A percentile compares a stretch with the other conserved stretches of the same genome.
Evolutionary conservation across 371 early-diverging fungal genomes (phyloP).

Genomic region (Mucor racemosus): DNA sequence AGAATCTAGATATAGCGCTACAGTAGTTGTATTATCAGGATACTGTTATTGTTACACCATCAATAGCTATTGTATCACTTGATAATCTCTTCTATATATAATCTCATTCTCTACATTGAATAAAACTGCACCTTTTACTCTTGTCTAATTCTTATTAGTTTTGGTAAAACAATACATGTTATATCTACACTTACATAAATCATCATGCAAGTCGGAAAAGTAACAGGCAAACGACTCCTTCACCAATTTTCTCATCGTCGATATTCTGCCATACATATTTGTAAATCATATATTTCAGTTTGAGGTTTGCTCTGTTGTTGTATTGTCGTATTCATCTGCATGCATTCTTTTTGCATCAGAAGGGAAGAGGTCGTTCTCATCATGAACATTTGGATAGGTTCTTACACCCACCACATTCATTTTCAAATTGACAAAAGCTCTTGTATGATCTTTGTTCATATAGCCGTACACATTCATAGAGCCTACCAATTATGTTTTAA

Average conservation of each 20-base stretch:
- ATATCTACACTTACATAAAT: neutral
- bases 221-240: neutral
- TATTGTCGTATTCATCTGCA: neutral
- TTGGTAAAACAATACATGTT: too few relatives aligned
- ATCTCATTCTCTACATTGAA: too few relatives aligned
- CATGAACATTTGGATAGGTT: neutral
- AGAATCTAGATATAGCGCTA: too few relatives aligned
- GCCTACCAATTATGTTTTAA: too few relatives aligned
- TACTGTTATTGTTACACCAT: too few relatives aligned
- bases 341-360: neutral
- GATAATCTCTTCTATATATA: too few relatives aligned
- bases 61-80: too few relatives aligned
- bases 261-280: neutral
- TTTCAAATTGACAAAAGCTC: neutral
- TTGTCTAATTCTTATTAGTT: too few relatives aligned
- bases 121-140: too few relatives aligned
- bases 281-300: neutral
- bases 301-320: neutral
- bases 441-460: neutral
- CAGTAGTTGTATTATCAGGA: too few relatives aligned
- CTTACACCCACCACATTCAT: neutral
- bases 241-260: neutral
- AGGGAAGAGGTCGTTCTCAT: neutral
- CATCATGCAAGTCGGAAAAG: neutral
- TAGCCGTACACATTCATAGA: neutral